Evolutionary conservation across 176 grass and related monocot species (phyloP), one percentile per base, ranked within the genome.

Genomic region (Raddia distichophylla): DNA sequence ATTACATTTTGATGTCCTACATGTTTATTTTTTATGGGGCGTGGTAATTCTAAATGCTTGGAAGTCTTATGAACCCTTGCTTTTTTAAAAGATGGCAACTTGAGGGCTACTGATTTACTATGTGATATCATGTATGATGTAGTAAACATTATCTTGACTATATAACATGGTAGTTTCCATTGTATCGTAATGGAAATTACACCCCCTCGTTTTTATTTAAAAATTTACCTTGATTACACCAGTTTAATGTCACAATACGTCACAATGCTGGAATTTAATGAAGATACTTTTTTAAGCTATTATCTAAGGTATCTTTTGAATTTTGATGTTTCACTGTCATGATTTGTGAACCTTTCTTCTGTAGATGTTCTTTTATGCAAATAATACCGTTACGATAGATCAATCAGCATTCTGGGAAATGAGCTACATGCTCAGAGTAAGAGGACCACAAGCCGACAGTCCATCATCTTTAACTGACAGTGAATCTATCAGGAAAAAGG

Each of bases 401-500:
- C 90, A 98, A 58, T 88, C 92, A 0, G 75, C 95, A 61, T 98
- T 94, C 89, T 98, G 95, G 95, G 92, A 98, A 82, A 98, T 84
- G 82, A 98, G 95, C 70, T 94, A 98, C 92, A 83, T 94, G 85
- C 77, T 94, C 40, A 91, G 90, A 94, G 42, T 66, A 70, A 86
- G 79, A 77, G 68, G 46, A 69, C 51, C 52, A 75, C 77, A 60
- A 83, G 65, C 70, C 54, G 63, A 80, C 43, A 40, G 53, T 80
- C 72, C 73, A 59, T 83, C 74, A 52, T 62, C 37, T 16, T 84
- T 27, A 53, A 82, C 14, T 67, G 82, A 83, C 43, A 18, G 12
- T 27, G 82, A 77, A 79, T 86, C 79, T 84, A 68, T 56, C 67
- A 63, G 51, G 62, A 88, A 87, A 76, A 88, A 74, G 67, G 86